These are phyloP conservation scores for Phytophthora ramorum DNA, from an alignment of 352 stramenopile species.

Conservation along the genomic window DNA sequence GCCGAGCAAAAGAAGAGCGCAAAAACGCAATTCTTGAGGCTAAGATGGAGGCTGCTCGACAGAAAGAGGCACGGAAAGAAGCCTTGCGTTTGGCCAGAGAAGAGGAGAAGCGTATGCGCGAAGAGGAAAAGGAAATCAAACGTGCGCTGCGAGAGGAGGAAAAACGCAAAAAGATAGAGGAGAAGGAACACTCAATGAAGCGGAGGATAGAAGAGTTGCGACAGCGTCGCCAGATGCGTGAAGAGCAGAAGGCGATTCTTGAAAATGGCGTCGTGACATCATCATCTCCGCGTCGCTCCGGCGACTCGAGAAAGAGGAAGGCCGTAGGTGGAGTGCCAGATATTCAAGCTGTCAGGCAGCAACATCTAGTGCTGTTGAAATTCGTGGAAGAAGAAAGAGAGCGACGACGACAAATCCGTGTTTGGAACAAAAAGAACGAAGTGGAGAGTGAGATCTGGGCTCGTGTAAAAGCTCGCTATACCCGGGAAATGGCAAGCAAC, in stretches of 20 bases:
- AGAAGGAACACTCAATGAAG: slow-evolving; percentile 81
- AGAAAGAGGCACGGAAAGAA: slow-evolving; percentile 78
- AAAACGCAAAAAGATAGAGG: slow-evolving; percentile 70
- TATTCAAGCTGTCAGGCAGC: slow-evolving; percentile 45
- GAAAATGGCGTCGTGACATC: slow-evolving; percentile 79
- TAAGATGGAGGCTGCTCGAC: slow-evolving; percentile 61
- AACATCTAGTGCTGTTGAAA: slow-evolving; percentile 64
- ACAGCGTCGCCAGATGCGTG: slow-evolving; percentile 65
- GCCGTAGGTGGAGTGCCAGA: slow-evolving; percentile 12
- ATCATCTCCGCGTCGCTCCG: slow-evolving; percentile 30
- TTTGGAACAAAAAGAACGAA: slow-evolving; percentile 61
- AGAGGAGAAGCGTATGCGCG: slow-evolving; percentile 68
- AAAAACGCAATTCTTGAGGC: slow-evolving; percentile 77
- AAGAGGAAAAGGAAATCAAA: slow-evolving; percentile 79
- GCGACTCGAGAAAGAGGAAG: slow-evolving; percentile 30
- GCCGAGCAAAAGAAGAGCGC: slow-evolving; percentile 68
- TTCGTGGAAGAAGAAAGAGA: slow-evolving; percentile 79
- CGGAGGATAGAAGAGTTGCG: slow-evolving; percentile 73
- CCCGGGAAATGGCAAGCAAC: slow-evolving; percentile 16
- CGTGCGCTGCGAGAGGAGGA: slow-evolving; percentile 75
- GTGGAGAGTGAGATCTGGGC: slow-evolving; percentile 64
- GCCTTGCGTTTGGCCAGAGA: slow-evolving; percentile 63
- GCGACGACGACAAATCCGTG: slow-evolving; percentile 54
- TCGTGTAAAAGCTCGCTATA: slow-evolving; percentile 56
- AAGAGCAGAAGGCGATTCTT: slow-evolving; percentile 76